Evolutionary conservation across 2,329 filamentous ascomycete genomes (phyloP), one percentile per base, ranked within the genome.

Genomic region (Fusarium chaquense): DNA sequence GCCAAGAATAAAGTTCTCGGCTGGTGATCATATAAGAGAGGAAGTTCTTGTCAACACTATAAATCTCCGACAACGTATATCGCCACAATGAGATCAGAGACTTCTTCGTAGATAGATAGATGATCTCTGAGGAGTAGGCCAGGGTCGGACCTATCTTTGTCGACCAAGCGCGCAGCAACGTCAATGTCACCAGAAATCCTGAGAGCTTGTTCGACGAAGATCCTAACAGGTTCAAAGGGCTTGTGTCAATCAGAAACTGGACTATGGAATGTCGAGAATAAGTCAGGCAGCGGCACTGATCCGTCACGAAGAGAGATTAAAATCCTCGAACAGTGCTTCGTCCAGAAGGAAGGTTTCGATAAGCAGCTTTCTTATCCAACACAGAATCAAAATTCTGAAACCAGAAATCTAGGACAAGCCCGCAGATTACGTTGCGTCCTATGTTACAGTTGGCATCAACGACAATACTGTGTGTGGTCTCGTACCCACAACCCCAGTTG

Each of bases 401-500:
- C 15, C 33, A 35, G 7, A 35, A 0, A 0, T 6, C 15, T 6
- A 35, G 16, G 15, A 5, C 8, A 16, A 35, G 15, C 33, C 16
- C 18, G 8, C 15, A 18, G 8, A 18, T 35, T 10, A 18, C 16
- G n/a, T 12, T 5, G 18, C 11, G 10, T 38, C 10, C 18, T n/a
- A 38, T 6, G 10, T 20, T 20, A 20, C 35, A 6, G 18, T n/a
- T 12, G n/a, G 11, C 12, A 5, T 38, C 6, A 12, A 20, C 18
- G 18, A 16, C 7, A 5, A 5, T 11, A 36, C 33, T 9, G 9
- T 35, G 15, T 18, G 8, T 18, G 33, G 18, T 5, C 33, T 11
- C 10, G 33, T 2, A 18, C 8, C 16, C 16, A n/a, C 10, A 1
- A n/a, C 1, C 33, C 3, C 33, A n/a, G 1, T n/a, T 5, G 10